A percentile compares a stretch with the other conserved stretches of the same genome.
Evolutionary conservation across 164 flowering plant species (phyloP).

Genomic region (Euptelea pleiosperma): DNA sequence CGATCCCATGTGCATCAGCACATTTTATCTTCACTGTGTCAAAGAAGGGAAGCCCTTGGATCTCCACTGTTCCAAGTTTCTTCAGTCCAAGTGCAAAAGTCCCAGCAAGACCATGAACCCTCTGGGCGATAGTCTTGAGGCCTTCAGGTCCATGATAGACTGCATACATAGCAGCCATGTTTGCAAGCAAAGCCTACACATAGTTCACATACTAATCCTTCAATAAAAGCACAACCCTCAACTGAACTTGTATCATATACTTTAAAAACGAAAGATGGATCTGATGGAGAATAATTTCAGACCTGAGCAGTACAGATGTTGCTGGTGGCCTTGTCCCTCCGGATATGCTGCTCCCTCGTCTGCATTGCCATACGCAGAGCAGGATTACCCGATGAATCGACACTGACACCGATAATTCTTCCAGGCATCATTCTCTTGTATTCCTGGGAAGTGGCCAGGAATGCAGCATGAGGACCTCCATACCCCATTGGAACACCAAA

Average conservation of each 20-base stretch:
- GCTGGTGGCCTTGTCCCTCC: constrained; percentile 99
- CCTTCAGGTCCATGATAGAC: constrained; percentile 99
- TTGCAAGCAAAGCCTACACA: constrained; percentile 89
- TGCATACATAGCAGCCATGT: constrained; percentile 99
- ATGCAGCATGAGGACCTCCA: constrained; percentile 99
- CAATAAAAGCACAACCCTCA: too few species aligned
- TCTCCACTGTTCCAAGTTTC: constrained; percentile 81
- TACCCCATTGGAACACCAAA: constrained; percentile 99
- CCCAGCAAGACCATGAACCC: constrained; percentile 96
- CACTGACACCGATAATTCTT: constrained; percentile 92
- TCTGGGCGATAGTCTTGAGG: constrained; percentile 71
- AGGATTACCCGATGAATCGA: constrained; percentile 87
- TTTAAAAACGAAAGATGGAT: not conserved
- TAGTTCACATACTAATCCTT: constrained; percentile 6
- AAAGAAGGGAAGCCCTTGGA: constrained; percentile 81
- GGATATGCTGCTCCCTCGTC: constrained; percentile 96
- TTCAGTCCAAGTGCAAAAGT: constrained; percentile 72
- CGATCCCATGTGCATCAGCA: constrained; percentile 70
- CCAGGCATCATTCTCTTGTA: constrained; percentile 99
- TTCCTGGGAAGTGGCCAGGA: constrained; percentile 94
- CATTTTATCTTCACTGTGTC: constrained; percentile 92
- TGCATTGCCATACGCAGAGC: constrained; percentile 99
- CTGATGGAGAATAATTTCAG: not conserved
- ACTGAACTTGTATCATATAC: not conserved
- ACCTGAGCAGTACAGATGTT: constrained; percentile 99